phyloP scores from a whole-genome alignment of 768 basidiomycete genomes.

The Tulasnella sp. region DNA sequence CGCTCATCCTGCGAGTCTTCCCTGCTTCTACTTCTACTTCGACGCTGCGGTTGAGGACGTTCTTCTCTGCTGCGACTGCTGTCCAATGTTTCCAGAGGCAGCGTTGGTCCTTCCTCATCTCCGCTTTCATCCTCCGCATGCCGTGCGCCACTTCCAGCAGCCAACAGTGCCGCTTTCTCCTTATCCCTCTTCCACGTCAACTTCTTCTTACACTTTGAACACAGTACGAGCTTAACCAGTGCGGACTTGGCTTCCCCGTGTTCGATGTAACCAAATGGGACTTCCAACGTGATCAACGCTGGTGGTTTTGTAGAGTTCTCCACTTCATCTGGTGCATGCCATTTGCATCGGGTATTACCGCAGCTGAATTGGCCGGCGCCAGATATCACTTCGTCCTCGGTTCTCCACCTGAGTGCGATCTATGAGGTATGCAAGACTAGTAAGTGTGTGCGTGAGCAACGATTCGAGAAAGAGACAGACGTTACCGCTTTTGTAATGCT shows the following conservation, averaged over 20 bases:
- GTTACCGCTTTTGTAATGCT: conserved; percentile 90
- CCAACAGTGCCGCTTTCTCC: conserved; percentile 35
- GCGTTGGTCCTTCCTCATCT: not conserved
- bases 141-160: not conserved
- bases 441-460: not conserved
- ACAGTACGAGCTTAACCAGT: conserved; percentile 86
- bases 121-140: not conserved
- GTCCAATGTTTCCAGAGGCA: not conserved
- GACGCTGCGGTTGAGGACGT: not conserved
- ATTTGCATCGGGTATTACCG: conserved; percentile 76
- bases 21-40: not conserved
- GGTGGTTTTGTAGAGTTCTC: conserved; percentile 27
- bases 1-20: not conserved
- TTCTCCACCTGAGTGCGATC: conserved; percentile 91
- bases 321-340: conserved; percentile 39
- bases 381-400: conserved; percentile 79
- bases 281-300: conserved; percentile 64
- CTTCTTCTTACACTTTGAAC: conserved; percentile 69
- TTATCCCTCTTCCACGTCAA: conserved; percentile 76
- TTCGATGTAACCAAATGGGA: conserved; percentile 86
- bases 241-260: conserved; percentile 63
- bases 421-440: conserved; percentile 28
- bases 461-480: conserved; percentile 39
- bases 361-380: conserved; percentile 84
- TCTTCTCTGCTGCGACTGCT: not conserved